Conservation (phyloP, 768 basidiomycete genomes). For the Lyophyllum atratum region DNA sequence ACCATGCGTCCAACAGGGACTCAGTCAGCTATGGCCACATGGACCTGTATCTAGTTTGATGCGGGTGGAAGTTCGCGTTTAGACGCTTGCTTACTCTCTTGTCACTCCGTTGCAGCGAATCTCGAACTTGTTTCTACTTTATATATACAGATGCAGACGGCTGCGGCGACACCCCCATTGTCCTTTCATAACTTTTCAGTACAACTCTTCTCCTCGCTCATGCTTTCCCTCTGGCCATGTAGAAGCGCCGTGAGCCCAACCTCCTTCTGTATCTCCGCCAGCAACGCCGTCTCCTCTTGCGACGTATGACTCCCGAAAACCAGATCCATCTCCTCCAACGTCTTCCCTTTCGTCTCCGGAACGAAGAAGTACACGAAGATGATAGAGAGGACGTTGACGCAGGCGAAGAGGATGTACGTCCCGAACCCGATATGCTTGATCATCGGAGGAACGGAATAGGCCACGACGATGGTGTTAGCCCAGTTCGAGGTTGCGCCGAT, state of each 20-base stretch:
- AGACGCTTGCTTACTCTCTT: no score
- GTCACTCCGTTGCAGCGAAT: no score
- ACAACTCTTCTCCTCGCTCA: not conserved
- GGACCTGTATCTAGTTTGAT: no score
- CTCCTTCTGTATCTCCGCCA: constrained; percentile 16
- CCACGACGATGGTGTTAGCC: constrained; percentile 36
- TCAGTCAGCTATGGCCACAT: no score
- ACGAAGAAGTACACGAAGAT: constrained; percentile 27
- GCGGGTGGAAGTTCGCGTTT: no score
- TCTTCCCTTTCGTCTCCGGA: constrained; percentile 31
- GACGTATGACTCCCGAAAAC: constrained; percentile 19
- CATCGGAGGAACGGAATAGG: constrained; percentile 34
- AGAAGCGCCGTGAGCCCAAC: constrained; percentile 14
- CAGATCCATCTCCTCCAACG: constrained; percentile 29
- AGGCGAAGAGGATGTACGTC: constrained; percentile 34
- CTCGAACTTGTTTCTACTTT: no score
- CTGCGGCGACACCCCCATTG: no score
- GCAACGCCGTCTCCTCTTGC: constrained; percentile 13
- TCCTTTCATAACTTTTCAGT: not conserved
- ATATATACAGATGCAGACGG: no score
- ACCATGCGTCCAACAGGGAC: not conserved
- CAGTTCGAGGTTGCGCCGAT: constrained; percentile 42
- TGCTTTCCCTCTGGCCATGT: not conserved
- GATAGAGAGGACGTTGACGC: constrained; percentile 27
- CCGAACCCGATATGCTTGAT: constrained; percentile 32